These are phyloP conservation scores for Xerophyta viscosa DNA, from an alignment of 106 monocot genomes.

Conservation along the genomic window DNA sequence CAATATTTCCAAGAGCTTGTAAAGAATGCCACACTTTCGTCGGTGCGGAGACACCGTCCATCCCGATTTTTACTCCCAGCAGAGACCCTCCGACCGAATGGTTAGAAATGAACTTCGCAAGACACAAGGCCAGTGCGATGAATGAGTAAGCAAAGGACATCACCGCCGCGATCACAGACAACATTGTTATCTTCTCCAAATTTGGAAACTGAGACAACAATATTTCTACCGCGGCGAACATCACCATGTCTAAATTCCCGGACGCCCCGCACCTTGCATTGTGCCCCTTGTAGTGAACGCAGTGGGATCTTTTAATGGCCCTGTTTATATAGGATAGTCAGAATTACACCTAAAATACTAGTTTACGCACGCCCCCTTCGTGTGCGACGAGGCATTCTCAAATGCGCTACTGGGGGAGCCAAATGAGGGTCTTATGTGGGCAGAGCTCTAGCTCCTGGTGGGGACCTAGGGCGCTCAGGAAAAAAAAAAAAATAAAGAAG, in stretches of 20 bases:
- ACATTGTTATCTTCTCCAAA: slow-evolving; percentile 72
- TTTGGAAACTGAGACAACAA: slow-evolving; percentile 62
- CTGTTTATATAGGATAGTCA: slow-evolving; percentile 16
- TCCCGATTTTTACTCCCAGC: slow-evolving; percentile 9
- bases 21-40: slow-evolving; percentile 38
- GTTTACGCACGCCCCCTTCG: too few relatives aligned
- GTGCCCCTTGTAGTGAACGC: slow-evolving; percentile 47
- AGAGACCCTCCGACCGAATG: slow-evolving; percentile 19
- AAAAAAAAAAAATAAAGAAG: too few relatives aligned
- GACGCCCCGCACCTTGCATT: slow-evolving; percentile 26
- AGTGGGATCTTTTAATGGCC: slow-evolving; percentile 40
- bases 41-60: slow-evolving; percentile 7
- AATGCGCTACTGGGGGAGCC: too few relatives aligned
- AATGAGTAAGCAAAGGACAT: slow-evolving; percentile 75
- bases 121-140: slow-evolving; percentile 49
- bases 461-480: too few relatives aligned
- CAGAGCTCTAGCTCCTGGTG: too few relatives aligned
- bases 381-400: too few relatives aligned
- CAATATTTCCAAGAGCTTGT: slow-evolving; percentile 64
- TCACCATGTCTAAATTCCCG: slow-evolving; percentile 35
- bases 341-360: too few relatives aligned
- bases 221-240: slow-evolving; percentile 42
- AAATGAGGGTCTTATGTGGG: too few relatives aligned
- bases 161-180: slow-evolving; percentile 50
- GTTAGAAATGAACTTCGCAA: slow-evolving; percentile 33